phyloP scores from a whole-genome alignment of 805 yeast genomes.

The Saccharomycopsis javanensis region DNA sequence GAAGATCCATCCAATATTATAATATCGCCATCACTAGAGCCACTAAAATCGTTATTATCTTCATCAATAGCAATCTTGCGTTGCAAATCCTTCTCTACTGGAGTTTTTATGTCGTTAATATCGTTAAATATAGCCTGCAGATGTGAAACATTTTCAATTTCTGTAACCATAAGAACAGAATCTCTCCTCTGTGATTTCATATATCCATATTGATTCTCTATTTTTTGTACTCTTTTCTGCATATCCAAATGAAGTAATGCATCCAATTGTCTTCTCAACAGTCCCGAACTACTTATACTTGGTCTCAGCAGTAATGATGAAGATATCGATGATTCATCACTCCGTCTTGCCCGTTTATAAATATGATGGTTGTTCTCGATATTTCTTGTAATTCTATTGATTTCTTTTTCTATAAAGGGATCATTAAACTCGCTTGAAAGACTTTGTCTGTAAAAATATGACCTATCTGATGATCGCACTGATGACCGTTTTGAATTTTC shows the following conservation, averaged over 20 bases:
- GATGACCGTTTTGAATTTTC: too few species aligned
- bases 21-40: background rate
- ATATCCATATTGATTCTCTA: background rate
- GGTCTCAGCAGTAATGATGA: background rate
- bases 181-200: background rate
- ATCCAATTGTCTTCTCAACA: background rate
- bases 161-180: background rate
- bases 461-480: background rate
- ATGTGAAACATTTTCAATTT: background rate
- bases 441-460: background rate
- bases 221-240: background rate
- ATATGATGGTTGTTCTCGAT: background rate
- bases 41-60: background rate
- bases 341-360: background rate
- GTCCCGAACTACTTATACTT: background rate
- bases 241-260: background rate
- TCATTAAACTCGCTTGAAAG: slow-evolving; percentile 5
- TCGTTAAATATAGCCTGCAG: background rate
- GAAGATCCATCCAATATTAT: background rate
- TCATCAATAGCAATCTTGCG: background rate
- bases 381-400: slow-evolving; percentile 11
- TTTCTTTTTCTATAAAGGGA: slow-evolving; percentile 15
- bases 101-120: background rate
- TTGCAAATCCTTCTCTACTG: background rate
- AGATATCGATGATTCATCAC: background rate